Base-by-base conservation (phyloP, 441 rosid species). In the Erodium texanum region DNA sequence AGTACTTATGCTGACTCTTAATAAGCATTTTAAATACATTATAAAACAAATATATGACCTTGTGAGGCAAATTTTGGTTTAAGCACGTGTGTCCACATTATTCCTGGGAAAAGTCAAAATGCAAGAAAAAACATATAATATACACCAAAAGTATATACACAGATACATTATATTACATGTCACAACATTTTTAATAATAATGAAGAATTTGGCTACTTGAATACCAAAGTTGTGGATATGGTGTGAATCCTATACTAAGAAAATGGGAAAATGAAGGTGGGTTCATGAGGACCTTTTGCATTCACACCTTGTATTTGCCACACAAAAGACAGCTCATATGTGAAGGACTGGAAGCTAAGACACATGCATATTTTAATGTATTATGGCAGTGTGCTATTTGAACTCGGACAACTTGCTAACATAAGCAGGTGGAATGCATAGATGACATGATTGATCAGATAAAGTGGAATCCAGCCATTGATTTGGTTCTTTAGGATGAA, bases 361-460 rank as follows among this genome's bases (percentile, higher is more conserved):
- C 18, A 18, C 62, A 19, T 18, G 7, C 62, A 56, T 19, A 56
- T 56, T 24, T 56, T 24, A 56, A 56, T 19, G 62, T 24, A 56
- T 56, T 24, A 56, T 19, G 24, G 24, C 62, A 56, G 62, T 5
- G 24, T 19, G 10, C 24, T 19, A 56, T 6, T 7, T 19, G 62
- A 52, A 19, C 62, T n/a, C 24, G 2, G 12, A 56, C 12, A 56
- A 7, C 24, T 56, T 18, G 62, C 16, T 18, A 24, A 18, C 23
- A 56, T 20, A 5, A 56, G 24, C 32, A 61, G 6, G 24, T 12
- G 64, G 32, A 23, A 61, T 61, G 29, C 64, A 61, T 3, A 11
- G 64, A 61, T 61, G 64, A 61, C 16, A 61, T 23, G 64, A 61
- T 20, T 29, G 15, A 58, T 22, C 63, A 58, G 24, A 58, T 61